Percentiles rank a stretch among this genome's conserved stretches.
Evolutionary conservation across 306 rosid genomes (phyloP).

Genomic region (Geum urbanum): DNA sequence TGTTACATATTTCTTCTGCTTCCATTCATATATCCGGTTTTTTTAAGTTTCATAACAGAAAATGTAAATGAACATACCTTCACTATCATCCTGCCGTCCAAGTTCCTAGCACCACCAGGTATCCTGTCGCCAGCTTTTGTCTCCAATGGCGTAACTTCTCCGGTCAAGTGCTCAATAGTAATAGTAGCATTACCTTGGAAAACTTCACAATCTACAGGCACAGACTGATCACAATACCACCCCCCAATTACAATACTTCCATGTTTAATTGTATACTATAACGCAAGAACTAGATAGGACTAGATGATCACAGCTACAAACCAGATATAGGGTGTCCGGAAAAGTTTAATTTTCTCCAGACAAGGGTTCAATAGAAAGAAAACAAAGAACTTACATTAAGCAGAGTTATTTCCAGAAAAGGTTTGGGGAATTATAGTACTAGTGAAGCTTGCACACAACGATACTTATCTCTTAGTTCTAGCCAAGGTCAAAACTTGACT

Average conservation of each 20-base stretch:
- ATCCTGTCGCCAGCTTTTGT: conserved; percentile 76
- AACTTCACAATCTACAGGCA: conserved; percentile 99
- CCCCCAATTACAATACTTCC: conserved; percentile 47
- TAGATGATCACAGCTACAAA: not conserved
- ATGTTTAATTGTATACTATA: conserved; percentile 30
- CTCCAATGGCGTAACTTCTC: conserved; percentile 91
- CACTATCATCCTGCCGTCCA: conserved; percentile 91
- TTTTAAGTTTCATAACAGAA: conserved; percentile 16
- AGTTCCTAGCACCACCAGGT: conserved; percentile 98
- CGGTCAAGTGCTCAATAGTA: conserved; percentile 93
- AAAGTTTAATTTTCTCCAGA: too few species aligned
- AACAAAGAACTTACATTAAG: not conserved
- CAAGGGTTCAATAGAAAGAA: not conserved
- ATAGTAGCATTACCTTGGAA: conserved; percentile 90
- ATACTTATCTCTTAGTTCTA: conserved; percentile 3
- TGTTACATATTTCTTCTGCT: not conserved
- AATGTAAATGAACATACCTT: conserved; percentile 48
- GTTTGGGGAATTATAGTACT: not conserved
- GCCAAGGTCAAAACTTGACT: not conserved
- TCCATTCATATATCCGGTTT: not conserved
- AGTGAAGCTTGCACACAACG: not conserved
- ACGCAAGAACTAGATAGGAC: not conserved
- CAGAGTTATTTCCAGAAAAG: not conserved
- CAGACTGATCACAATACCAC: conserved; percentile 94
- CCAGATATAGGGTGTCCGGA: not conserved